phyloP scores from a whole-genome alignment of 129 eudicot genomes.

The Gnaphalium uliginosum region DNA sequence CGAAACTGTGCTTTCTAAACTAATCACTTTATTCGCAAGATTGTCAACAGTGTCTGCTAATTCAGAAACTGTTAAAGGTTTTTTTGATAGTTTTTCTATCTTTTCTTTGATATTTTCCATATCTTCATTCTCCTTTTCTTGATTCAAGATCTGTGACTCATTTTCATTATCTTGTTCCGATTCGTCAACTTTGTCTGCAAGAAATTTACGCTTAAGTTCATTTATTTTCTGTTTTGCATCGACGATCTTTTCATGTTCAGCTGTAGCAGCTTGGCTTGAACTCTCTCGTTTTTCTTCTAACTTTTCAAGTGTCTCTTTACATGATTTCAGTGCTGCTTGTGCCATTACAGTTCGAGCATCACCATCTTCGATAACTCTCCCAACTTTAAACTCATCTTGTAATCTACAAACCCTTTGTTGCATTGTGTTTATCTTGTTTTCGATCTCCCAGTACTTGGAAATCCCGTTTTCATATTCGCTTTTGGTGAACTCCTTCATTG shows the following conservation, averaged over 20 bases:
- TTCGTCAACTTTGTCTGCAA: slow-evolving; percentile 30
- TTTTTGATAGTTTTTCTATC: slow-evolving; percentile 28
- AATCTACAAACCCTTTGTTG: slow-evolving; percentile 58
- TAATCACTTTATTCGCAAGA: slow-evolving; percentile 65
- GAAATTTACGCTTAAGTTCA: slow-evolving; percentile 41
- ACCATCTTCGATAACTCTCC: slow-evolving; percentile 62
- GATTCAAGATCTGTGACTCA: slow-evolving; percentile 11
- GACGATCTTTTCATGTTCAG: slow-evolving; percentile 51
- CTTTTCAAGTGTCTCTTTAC: slow-evolving; percentile 61
- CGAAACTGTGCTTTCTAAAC: slow-evolving; percentile 59
- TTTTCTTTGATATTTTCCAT: slow-evolving; percentile 27
- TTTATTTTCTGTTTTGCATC: slow-evolving; percentile 43
- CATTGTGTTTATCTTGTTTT: slow-evolving; percentile 60
- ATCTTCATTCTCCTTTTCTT: slow-evolving; percentile 18
- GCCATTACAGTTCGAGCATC: slow-evolving; percentile 92
- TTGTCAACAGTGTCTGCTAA: slow-evolving; percentile 74
- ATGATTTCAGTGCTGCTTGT: slow-evolving; percentile 74
- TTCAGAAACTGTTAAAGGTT: slow-evolving; percentile 53
- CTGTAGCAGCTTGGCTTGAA: slow-evolving; percentile 43
- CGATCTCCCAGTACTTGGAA: slow-evolving; percentile 59
- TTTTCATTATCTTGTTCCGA: neutral
- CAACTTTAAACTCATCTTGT: slow-evolving; percentile 68
- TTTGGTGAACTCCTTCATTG: slow-evolving; percentile 77
- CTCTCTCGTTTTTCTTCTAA: slow-evolving; percentile 65
- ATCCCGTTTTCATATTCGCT: slow-evolving; percentile 75